Evolutionary conservation across 768 basidiomycete genomes (phyloP), one percentile per base, ranked within the genome.

Genomic region (Pisolithus orientalis): DNA sequence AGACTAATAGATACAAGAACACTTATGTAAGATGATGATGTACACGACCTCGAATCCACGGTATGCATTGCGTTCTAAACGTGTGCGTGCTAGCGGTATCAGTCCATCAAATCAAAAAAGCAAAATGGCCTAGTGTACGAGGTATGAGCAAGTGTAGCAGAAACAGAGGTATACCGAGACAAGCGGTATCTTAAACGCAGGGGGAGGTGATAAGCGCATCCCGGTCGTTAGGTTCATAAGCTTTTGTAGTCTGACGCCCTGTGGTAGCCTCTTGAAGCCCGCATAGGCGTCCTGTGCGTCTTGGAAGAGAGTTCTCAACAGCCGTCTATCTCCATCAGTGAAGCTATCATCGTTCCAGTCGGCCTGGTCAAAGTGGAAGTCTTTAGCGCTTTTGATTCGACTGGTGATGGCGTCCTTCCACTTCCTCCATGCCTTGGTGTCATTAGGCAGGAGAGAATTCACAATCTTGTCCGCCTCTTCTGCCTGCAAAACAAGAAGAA

Each of bases 381-480:
- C 44, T 17, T 45, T 45, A n/a, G 14, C 44, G 17, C 29, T 27
- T 53, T 29, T 14, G 44, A 45, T 45, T 16, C 28, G 44, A 28
- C 13, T 28, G n/a, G 34, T 13, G 28, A 51, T 17, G 27, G 42
- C 17, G 10, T 24, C n/a, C 43, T 51, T 51, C 42, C 42, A 51
- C 29, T 43, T 45, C 24, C 43, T 32, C 50, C 50, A 51, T 17
- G 44, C 50, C n/a, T 31, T 31, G 13, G 42, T 51, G 21, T 51
- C 50, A 8, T 51, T 51, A 25, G 50, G 50, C 5, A 51, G 9
- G 8, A 51, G 37, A 6, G 31, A 42, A 17, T 51, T 21, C 13
- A 51, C 25, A 6, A 51, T 32, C 32, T 51, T 43, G 10, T 17
- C 6, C 8, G 50, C 25, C 24, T 44, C 44, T 28, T 45, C 44